phyloP scores from a whole-genome alignment of 257 asterid species.

The Plectranthus barbatus region DNA sequence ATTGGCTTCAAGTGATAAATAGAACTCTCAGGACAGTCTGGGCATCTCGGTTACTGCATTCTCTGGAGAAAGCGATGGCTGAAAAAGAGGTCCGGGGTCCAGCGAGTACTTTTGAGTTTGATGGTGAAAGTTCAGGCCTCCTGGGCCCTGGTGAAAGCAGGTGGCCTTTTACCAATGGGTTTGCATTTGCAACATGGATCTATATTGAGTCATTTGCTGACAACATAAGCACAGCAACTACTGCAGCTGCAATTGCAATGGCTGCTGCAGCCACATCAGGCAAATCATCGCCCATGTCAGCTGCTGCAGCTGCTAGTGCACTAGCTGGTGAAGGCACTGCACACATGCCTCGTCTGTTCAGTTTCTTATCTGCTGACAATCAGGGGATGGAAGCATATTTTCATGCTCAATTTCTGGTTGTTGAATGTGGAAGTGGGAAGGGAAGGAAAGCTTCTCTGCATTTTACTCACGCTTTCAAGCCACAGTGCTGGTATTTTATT shows the following conservation, averaged over 20 bases:
- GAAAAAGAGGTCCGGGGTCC: conserved; percentile 96
- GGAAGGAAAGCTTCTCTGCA: conserved; percentile 95
- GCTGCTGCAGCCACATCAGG: conserved; percentile 99
- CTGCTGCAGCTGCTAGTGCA: conserved; percentile 99
- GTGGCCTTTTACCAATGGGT: conserved; percentile 96
- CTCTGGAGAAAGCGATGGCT: conserved; percentile 91
- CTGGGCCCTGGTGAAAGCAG: conserved; percentile 96
- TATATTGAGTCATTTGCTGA: conserved; percentile 97
- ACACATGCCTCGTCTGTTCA: conserved; percentile 97
- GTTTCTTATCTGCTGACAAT: conserved; percentile 95
- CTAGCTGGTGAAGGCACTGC: conserved; percentile 99
- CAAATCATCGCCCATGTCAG: conserved; percentile 95
- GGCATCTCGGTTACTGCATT: conserved; percentile 70
- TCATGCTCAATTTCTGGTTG: conserved; percentile 95
- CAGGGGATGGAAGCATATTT: conserved; percentile 99
- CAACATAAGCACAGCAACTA: conserved; percentile 90
- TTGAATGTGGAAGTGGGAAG: conserved; percentile 94
- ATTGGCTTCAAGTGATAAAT: conserved; percentile 71
- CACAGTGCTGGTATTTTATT: conserved; percentile 93
- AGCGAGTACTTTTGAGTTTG: conserved; percentile 87
- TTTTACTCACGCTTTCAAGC: conserved; percentile 95
- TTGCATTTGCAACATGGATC: conserved; percentile 94
- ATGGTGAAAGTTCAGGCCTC: conserved; percentile 98
- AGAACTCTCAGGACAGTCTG: conserved; percentile 59
- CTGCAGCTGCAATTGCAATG: conserved; percentile 99